Percentiles rank a stretch among this genome's conserved stretches.
These are phyloP conservation scores for Taphrina deformans DNA, from an alignment of 1,139 yeast genomes.

Conservation along the genomic window DNA sequence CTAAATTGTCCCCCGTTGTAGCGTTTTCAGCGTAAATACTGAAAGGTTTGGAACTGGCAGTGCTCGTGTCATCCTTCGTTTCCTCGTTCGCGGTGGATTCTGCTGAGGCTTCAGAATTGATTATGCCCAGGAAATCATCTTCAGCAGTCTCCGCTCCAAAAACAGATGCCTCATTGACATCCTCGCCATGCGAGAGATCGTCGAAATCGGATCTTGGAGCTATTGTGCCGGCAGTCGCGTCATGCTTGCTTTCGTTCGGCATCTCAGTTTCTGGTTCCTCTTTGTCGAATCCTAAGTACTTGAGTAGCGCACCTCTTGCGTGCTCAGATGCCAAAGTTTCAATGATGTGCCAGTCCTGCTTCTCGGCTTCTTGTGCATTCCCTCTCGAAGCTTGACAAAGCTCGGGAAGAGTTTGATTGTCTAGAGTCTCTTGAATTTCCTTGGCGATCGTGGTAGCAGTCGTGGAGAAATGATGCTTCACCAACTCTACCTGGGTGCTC, in stretches of 20 bases:
- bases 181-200: conserved; percentile 18
- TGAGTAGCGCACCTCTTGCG: conserved; percentile 46
- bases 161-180: conserved; percentile 22
- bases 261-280: conserved; percentile 39
- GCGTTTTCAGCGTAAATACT: conserved; percentile 48
- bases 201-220: not conserved
- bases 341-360: conserved; percentile 76
- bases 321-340: conserved; percentile 58
- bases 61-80: not conserved
- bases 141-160: conserved; percentile 39
- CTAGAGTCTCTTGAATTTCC: conserved; percentile 61
- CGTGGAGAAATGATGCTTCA: conserved; percentile 45
- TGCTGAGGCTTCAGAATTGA: not conserved
- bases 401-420: conserved; percentile 55
- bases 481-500: conserved; percentile 54
- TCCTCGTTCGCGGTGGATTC: not conserved
- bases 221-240: too few relatives aligned
- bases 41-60: conserved; percentile 43
- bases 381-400: conserved; percentile 58
- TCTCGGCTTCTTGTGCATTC: conserved; percentile 52
- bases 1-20: conserved; percentile 51
- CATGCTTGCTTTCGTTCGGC: conserved; percentile 36
- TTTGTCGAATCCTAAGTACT: conserved; percentile 41
- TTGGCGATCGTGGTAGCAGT: conserved; percentile 47
- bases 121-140: conserved; percentile 39